Evolutionary conservation across 2,329 filamentous ascomycete species (phyloP).

Genomic region (Penicillium sp.): DNA sequence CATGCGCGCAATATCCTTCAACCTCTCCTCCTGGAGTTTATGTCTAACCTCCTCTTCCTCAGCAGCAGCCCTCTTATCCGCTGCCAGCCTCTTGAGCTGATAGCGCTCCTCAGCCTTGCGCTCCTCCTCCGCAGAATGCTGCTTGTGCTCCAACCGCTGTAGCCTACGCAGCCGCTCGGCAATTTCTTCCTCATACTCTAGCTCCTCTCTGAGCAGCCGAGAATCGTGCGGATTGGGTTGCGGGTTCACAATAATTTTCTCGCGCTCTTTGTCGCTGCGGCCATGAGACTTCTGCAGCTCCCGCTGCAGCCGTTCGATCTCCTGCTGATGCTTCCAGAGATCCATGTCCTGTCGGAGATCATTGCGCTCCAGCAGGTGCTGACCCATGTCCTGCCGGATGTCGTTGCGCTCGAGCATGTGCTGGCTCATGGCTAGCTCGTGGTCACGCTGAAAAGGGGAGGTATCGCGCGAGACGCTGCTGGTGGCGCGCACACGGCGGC

Average conservation of each 20-base stretch:
- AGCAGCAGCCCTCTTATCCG: constrained; percentile 35
- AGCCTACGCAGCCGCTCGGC: constrained; percentile 39
- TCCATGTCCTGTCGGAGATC: constrained; percentile 38
- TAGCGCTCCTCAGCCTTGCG: constrained; percentile 19
- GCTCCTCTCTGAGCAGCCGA: constrained; percentile 39
- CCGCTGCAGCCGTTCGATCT: constrained; percentile 38
- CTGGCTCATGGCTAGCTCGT: constrained; percentile 37
- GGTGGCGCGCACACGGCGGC: constrained; percentile 23
- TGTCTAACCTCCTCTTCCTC: constrained; percentile 36
- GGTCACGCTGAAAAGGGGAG: constrained; percentile 34
- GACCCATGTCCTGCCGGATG: constrained; percentile 31
- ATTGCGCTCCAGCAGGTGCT: constrained; percentile 36
- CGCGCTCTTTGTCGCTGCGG: background rate
- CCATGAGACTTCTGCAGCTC: constrained; percentile 32
- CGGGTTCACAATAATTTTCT: constrained; percentile 7
- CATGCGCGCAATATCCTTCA: constrained; percentile 31
- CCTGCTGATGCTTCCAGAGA: constrained; percentile 36
- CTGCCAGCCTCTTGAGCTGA: constrained; percentile 26
- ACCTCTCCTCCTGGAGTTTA: constrained; percentile 30
- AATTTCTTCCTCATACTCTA: constrained; percentile 46
- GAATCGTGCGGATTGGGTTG: constrained; percentile 26
- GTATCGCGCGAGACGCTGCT: constrained; percentile 28
- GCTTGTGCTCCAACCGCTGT: constrained; percentile 42
- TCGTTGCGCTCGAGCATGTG: constrained; percentile 37
- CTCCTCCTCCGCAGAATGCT: constrained; percentile 31